These are phyloP conservation scores for Pisolithus tinctorius DNA, from an alignment of 768 basidiomycete genomes.

Conservation along the genomic window DNA sequence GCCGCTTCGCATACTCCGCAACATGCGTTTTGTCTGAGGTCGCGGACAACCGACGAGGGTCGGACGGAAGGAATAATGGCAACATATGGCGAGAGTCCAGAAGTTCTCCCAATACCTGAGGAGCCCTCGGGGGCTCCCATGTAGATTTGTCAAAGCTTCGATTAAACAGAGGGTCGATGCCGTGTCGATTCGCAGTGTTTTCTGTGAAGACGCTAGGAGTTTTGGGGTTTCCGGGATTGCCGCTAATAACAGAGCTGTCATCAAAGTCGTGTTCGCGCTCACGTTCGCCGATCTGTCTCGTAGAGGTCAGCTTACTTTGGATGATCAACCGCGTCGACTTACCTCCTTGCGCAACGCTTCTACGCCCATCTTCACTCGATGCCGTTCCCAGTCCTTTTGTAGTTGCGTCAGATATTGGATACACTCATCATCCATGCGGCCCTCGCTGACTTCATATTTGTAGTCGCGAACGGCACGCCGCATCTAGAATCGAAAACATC, in stretches of 20 bases:
- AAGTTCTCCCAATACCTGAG: conserved; percentile 83
- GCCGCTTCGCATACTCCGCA: conserved; percentile 11
- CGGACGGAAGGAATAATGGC: conserved; percentile 75
- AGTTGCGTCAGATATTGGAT: conserved; percentile 89
- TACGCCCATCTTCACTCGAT: conserved; percentile 80
- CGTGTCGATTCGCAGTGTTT: conserved; percentile 37
- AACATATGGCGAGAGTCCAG: conserved; percentile 93
- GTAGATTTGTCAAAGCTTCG: conserved; percentile 50
- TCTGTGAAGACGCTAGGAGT: conserved; percentile 28
- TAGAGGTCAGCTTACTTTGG: conserved; percentile 1
- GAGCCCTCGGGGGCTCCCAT: conserved; percentile 75
- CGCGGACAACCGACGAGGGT: conserved; percentile 71
- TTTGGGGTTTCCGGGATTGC: conserved; percentile 33
- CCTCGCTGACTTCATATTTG: conserved; percentile 90
- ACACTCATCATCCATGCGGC: conserved; percentile 92
- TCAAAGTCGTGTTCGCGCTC: conserved; percentile 47
- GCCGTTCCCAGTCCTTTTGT: conserved; percentile 96
- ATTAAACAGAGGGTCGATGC: conserved; percentile 80
- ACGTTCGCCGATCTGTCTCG: conserved; percentile 54
- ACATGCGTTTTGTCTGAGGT: conserved; percentile 40
- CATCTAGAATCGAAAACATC: conserved; percentile 47
- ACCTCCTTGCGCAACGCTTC: conserved; percentile 83
- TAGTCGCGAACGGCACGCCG: conserved; percentile 89
- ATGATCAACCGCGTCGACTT: conserved; percentile 2
- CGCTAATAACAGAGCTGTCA: conserved; percentile 22